Percentiles rank a stretch among this genome's conserved stretches.
phyloP scores from a whole-genome alignment of 495 filamentous ascomycete species.

The Hypoxylon crocopeplum region DNA sequence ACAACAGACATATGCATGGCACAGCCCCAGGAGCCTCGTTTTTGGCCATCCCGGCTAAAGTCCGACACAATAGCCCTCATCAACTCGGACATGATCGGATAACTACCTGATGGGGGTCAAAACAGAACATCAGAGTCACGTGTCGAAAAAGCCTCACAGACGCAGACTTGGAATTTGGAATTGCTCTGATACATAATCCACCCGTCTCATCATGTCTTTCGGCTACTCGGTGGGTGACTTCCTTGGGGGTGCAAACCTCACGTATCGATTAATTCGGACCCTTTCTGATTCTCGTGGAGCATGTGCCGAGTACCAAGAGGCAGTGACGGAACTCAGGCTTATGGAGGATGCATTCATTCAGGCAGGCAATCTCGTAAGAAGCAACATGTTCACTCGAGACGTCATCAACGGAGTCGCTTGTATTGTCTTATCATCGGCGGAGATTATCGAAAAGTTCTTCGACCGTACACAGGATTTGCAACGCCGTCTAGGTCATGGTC shows the following conservation, averaged over 20 bases:
- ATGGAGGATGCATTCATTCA: constrained; percentile 29
- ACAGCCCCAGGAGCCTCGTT: too few species aligned
- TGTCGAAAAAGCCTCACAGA: too few species aligned
- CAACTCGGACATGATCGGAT: too few species aligned
- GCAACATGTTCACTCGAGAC: constrained; percentile 4
- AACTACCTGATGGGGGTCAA: too few species aligned
- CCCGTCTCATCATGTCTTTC: constrained; percentile 31
- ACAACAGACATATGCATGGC: too few species aligned
- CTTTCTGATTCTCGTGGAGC: constrained; percentile 23
- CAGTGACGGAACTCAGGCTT: constrained; percentile 15
- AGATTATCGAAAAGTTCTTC: constrained; percentile 15
- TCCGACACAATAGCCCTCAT: too few species aligned
- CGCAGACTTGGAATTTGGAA: too few species aligned
- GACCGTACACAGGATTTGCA: constrained; percentile 17
- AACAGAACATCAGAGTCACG: too few species aligned
- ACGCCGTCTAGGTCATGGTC: neutral
- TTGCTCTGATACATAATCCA: too few species aligned
- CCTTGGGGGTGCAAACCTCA: constrained; percentile 26
- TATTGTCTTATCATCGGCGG: constrained; percentile 21
- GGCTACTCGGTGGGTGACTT: constrained; percentile 36
- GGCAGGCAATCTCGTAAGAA: constrained; percentile 10
- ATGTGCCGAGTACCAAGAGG: constrained; percentile 26
- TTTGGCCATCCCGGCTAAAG: too few species aligned
- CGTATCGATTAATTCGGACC: constrained; percentile 26
- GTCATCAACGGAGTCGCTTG: constrained; percentile 18